Base-by-base conservation (phyloP, 2,329 filamentous ascomycete species). In the Aspergillus versicolor region DNA sequence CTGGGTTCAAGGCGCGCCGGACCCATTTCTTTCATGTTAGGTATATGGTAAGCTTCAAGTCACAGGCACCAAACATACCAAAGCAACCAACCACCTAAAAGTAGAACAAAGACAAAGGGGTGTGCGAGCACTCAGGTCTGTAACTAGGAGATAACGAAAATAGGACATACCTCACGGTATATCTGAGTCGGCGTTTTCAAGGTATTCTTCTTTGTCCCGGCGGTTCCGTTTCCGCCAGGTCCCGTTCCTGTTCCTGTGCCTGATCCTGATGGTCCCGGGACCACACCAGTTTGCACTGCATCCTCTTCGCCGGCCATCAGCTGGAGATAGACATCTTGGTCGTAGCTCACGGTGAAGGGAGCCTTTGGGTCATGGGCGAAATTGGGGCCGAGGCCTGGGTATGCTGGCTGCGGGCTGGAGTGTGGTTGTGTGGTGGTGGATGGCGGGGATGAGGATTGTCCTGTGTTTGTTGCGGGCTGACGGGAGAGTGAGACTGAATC, bases 341-440 rank as follows among this genome's bases (percentile, higher is more conserved):
- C 69, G 51, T 71, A 70, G 50, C 65, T 67, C 54, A 71, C 63
- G 7, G 67, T 37, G 21, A 61, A 44, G 24, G 54, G 40, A 24
- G 57, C 34, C 32, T 59, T 59, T 40, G 56, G 55, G 50, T 58
- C 52, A 48, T 57, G 48, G 24, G 64, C 61, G 38, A 65, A 67
- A 52, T 66, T 67, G 49, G 66, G 60, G 54, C 72, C 78, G 55
- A 80, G 75, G 52, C 92, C 88, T 11, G 62, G 71, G 83, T 69
- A 83, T 43, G 44, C 43, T 4, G 43, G 17, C 22, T 50, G 47
- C 3, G 47, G 21, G 21, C 15, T 19, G 34, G 47, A 41, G 24
- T 37, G 17, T 22, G 44, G 15, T 21, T 47, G 44, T n/a, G 41
- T 19, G 19, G 44, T 32, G 9, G 9, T 34, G 8, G 44, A 27